phyloP scores from a whole-genome alignment of 495 filamentous ascomycete species.

The Acidiella bohemica region DNA sequence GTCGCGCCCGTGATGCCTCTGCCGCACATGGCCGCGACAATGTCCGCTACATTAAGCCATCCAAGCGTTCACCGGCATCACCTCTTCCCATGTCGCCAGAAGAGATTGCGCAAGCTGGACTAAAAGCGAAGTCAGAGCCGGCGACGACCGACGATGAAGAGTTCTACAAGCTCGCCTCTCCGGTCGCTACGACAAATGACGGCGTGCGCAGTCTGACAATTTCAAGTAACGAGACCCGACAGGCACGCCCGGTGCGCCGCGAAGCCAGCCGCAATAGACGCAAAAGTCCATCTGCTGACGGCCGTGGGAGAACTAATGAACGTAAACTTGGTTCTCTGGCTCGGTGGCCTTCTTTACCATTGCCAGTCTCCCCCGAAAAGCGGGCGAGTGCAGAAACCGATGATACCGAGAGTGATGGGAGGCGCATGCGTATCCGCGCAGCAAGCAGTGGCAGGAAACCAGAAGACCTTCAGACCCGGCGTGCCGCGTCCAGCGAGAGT shows the following conservation, averaged over 20 bases:
- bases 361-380: constrained; percentile 47
- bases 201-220: constrained; percentile 14
- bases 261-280: not conserved
- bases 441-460: constrained; percentile 48
- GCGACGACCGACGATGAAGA: constrained; percentile 33
- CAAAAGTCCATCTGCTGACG: constrained; percentile 26
- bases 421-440: constrained; percentile 31
- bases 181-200: constrained; percentile 29
- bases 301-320: constrained; percentile 35
- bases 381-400: constrained; percentile 17
- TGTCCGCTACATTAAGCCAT: constrained; percentile 59
- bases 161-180: constrained; percentile 32
- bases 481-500: constrained; percentile 18
- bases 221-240: constrained; percentile 4
- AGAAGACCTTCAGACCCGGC: constrained; percentile 35
- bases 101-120: constrained; percentile 32
- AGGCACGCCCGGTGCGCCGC: not conserved
- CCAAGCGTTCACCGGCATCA: constrained; percentile 78
- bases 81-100: constrained; percentile 87
- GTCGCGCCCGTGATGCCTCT: constrained; percentile 44
- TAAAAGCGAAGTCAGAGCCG: constrained; percentile 21
- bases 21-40: constrained; percentile 52
- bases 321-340: constrained; percentile 41
- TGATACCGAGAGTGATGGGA: constrained; percentile 16
- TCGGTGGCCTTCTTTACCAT: constrained; percentile 68